These are phyloP conservation scores for Epichloe elymi DNA, from an alignment of 2,329 filamentous ascomycete genomes.

Conservation along the genomic window DNA sequence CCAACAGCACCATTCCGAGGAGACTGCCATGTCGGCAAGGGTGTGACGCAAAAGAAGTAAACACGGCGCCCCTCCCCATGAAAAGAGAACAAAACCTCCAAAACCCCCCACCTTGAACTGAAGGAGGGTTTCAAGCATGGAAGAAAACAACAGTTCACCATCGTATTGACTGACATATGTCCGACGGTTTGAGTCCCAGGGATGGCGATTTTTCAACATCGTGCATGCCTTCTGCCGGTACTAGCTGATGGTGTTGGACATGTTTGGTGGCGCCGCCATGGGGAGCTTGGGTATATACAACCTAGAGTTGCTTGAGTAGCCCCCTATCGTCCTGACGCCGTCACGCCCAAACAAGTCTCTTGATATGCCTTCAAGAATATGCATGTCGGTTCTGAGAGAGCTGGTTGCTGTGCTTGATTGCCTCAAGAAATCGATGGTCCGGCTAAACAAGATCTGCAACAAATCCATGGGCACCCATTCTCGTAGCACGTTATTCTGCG, in stretches of 20 bases:
- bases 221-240: neutral
- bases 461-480: constrained; percentile 41
- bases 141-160: neutral
- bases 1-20: neutral
- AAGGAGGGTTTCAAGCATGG: neutral
- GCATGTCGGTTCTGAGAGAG: constrained; percentile 58
- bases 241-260: neutral
- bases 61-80: neutral
- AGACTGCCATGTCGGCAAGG: too few species aligned
- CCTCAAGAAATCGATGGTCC: constrained; percentile 65
- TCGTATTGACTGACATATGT: neutral
- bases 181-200: too few species aligned
- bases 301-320: constrained; percentile 29
- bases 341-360: constrained; percentile 26
- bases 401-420: constrained; percentile 61
- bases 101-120: neutral
- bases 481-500: constrained; percentile 49
- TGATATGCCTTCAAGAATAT: constrained; percentile 51
- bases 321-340: constrained; percentile 20
- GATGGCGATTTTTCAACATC: too few species aligned
- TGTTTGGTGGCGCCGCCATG: constrained; percentile 8
- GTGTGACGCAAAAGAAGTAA: neutral
- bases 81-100: neutral
- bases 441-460: constrained; percentile 49
- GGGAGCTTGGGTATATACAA: constrained; percentile 10